phyloP scores from a whole-genome alignment of 805 yeast genomes.

The Kuraishia ogatae region DNA sequence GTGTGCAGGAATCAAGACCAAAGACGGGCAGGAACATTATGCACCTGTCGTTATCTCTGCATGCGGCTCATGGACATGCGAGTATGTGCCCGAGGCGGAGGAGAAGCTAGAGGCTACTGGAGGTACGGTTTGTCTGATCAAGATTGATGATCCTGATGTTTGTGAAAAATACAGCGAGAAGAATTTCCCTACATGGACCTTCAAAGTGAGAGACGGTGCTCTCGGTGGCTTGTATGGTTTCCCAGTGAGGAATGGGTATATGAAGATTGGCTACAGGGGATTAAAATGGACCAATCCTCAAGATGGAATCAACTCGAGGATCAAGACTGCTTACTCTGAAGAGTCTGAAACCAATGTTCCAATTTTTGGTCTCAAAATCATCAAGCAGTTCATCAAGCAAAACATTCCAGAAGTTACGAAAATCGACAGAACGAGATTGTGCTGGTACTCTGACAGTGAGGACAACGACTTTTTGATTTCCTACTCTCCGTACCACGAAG shows the following conservation, averaged over 20 bases:
- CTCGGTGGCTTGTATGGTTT: conserved; percentile 24
- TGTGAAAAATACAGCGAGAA: conserved; percentile 13
- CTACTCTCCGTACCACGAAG: conserved; percentile 20
- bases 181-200: conserved; percentile 20
- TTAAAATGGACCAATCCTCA: conserved; percentile 21
- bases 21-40: conserved; percentile 16
- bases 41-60: conserved; percentile 17
- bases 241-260: conserved; percentile 17
- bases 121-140: conserved; percentile 21
- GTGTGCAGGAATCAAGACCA: conserved; percentile 18
- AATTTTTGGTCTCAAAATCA: conserved; percentile 16
- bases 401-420: conserved; percentile 17
- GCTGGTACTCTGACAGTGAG: conserved; percentile 28
- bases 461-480: conserved; percentile 27
- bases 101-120: conserved; percentile 20
- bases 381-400: conserved; percentile 16
- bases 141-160: conserved; percentile 10
- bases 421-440: conserved; percentile 16
- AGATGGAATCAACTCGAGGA: conserved; percentile 12
- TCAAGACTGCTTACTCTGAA: conserved; percentile 18
- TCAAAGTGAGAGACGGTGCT: conserved; percentile 18
- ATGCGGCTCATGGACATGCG: conserved; percentile 23
- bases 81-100: conserved; percentile 19
- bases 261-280: conserved; percentile 24
- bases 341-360: conserved; percentile 18